Conservation (phyloP, 257 asterid species). For the Solanum piurae region DNA sequence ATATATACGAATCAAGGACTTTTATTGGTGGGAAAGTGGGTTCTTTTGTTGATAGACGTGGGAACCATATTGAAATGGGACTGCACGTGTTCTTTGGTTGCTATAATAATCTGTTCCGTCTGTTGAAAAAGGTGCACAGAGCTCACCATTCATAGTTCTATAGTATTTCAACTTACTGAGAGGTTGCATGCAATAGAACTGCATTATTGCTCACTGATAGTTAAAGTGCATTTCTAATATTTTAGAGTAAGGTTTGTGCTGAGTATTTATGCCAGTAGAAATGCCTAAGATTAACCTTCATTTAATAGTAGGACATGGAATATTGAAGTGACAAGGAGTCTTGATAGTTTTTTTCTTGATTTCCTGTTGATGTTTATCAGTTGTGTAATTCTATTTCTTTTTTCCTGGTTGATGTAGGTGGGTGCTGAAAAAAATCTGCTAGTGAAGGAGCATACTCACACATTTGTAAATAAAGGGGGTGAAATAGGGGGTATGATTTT, state of each 20-base stretch:
- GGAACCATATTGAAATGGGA: conserved; percentile 98
- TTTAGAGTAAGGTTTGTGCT: background rate
- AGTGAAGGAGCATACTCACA: conserved; percentile 94
- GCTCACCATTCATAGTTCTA: background rate
- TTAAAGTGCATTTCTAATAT: background rate
- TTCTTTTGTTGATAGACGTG: conserved; percentile 83
- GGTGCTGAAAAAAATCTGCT: conserved; percentile 90
- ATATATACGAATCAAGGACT: conserved; percentile 79
- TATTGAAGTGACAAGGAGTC: background rate
- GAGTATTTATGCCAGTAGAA: background rate
- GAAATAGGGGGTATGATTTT: conserved; percentile 77
- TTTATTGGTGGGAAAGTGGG: conserved; percentile 99
- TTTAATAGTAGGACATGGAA: background rate
- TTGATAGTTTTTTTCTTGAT: background rate
- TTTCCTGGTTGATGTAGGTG: conserved; percentile 37
- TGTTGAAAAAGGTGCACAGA: conserved; percentile 77
- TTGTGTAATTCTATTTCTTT: background rate
- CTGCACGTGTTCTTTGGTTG: conserved; percentile 98
- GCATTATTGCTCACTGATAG: background rate
- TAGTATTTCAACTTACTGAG: background rate
- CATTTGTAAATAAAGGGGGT: conserved; percentile 92
- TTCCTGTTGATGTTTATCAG: background rate
- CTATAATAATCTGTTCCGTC: conserved; percentile 90
- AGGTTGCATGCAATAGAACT: background rate
- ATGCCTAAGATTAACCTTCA: background rate